Evolutionary conservation across 1,284 basidiomycete genomes (phyloP), one percentile per base, ranked within the genome.

Genomic region (Coniferiporia weirii): DNA sequence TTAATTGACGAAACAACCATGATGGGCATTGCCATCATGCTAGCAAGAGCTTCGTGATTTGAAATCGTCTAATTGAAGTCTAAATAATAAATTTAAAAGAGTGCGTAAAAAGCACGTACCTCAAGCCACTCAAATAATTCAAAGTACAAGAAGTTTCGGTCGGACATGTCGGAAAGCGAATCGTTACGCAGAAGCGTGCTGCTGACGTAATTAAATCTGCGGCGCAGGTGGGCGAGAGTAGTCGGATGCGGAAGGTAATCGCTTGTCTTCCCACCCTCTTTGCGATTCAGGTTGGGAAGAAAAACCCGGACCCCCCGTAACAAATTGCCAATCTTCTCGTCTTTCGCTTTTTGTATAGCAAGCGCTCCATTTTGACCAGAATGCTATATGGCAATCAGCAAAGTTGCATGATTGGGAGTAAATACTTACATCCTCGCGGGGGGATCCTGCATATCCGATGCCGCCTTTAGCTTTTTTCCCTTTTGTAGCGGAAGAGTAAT

Each of bases 11-110:
- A 74, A 19, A 83, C 80, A 2, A 89, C 84, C 93, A 95, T 95
- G 68, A 93, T 93, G 1, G 93, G 93, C 92, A 95, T 95, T 0
- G 89, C 93, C 83, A 96, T 91, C 89, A 95, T 94, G 65, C 89
- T 91, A 1, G 92, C 91, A 32, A 95, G 73, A 3, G 91, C 87
- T 76, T 95, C 93, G 64, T 96, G 93, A 66, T 86, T 87, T 7
- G 93, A 93, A 45, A 96, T 89, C 1, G 89, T 92, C 90, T 91
- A 63, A 43, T 60, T 53, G 12, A 22, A 19, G 13, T 4, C 19
- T 27, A 19, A 44, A 38, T 9, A 2, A 46, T 1, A 45, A 45
- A n/a, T 6, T 20, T 45, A 47, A 35, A 20, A n/a, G 13, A 22
- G 51, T 56, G 50, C 44, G 49, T 52, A 22, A 22, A 50, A 36